These are phyloP conservation scores for Danielozyma ontarioensis DNA, from an alignment of 805 yeast genomes.

Conservation along the genomic window DNA sequence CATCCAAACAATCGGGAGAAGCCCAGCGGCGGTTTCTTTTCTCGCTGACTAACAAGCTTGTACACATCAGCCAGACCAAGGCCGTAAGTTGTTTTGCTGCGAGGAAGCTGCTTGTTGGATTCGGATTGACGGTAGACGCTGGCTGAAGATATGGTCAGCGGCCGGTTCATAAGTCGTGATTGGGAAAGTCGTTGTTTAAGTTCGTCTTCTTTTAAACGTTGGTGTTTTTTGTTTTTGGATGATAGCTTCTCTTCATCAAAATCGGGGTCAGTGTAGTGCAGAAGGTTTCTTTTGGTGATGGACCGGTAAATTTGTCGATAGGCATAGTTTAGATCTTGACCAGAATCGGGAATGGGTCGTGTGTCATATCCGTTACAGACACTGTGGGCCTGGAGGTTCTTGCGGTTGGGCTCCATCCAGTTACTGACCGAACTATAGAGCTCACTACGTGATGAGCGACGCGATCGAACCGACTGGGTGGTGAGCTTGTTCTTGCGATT, in stretches of 20 bases:
- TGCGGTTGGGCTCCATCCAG: slow-evolving; percentile 47
- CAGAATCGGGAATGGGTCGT: slow-evolving; percentile 12
- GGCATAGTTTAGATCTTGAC: slow-evolving; percentile 25
- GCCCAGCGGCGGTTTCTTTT: slow-evolving; percentile 5
- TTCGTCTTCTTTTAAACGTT: slow-evolving; percentile 16
- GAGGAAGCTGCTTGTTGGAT: not conserved
- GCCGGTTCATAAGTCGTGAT: not conserved
- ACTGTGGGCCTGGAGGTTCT: slow-evolving; percentile 1
- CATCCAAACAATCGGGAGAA: slow-evolving; percentile 36
- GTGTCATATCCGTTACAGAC: too few species aligned
- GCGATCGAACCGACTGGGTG: slow-evolving; percentile 15
- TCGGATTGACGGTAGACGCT: not conserved
- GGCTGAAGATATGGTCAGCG: not conserved
- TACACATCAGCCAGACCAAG: slow-evolving; percentile 4
- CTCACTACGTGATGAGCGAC: slow-evolving; percentile 37
- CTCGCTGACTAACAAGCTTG: not conserved
- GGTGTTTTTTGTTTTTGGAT: slow-evolving; percentile 9
- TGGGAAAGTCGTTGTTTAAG: slow-evolving; percentile 4
- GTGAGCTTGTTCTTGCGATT: slow-evolving; percentile 18
- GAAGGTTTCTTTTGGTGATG: slow-evolving; percentile 28
- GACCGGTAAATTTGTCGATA: slow-evolving; percentile 32
- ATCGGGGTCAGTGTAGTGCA: slow-evolving; percentile 11
- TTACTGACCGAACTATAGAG: slow-evolving; percentile 38
- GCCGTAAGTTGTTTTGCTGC: not conserved
- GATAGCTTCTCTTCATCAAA: not conserved